Evolutionary conservation across 2,329 filamentous ascomycete genomes (phyloP), one percentile per base, ranked within the genome.

Genomic region (Botrytis fragariae): DNA sequence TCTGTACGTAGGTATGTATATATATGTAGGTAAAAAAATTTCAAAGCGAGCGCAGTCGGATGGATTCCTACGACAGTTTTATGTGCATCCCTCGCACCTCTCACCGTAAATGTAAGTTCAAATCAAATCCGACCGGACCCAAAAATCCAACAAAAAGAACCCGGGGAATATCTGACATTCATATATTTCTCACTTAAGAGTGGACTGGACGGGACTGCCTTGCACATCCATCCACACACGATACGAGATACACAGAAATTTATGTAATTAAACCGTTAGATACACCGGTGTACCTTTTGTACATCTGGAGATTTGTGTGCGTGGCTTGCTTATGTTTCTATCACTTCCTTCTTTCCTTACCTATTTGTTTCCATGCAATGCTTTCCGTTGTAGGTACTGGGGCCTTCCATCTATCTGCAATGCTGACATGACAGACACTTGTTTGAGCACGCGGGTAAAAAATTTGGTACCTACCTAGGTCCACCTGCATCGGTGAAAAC

Each of bases 211-310:
- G 12, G 44, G 44, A 64, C 12, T 16, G 62, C 42, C 42, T 64
- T 48, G 62, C 62, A 48, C 42, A 64, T 57, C 51, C 42, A 45
- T 29, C 12, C 25, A 45, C 29, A 14, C 9, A 20, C 18, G 10
- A 44, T 42, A 63, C 25, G 42, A 7, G 14, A 35, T 4, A 64
- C 62, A 68, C 25, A 39, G 12, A 7, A 14, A 39, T 29, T 68
- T 42, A 57, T 68, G 48, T 42, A 57, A 68, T 68, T 29, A 42
- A n/a, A 37, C 48, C 48, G 64, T 57, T 68, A 68, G 65, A 39
- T 37, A 51, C 37, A 32, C 9, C n/a, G 35, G 39, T 57, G 48
- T 44, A 57, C 48, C 48, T 32, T 9, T 68, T 18, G 35, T 57
- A 42, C 35, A 37, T 25, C 65, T 25, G 37, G 29, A 42, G 35